Base-by-base conservation (phyloP, 2,329 filamentous ascomycete species). In the Ilyonectria destructans region DNA sequence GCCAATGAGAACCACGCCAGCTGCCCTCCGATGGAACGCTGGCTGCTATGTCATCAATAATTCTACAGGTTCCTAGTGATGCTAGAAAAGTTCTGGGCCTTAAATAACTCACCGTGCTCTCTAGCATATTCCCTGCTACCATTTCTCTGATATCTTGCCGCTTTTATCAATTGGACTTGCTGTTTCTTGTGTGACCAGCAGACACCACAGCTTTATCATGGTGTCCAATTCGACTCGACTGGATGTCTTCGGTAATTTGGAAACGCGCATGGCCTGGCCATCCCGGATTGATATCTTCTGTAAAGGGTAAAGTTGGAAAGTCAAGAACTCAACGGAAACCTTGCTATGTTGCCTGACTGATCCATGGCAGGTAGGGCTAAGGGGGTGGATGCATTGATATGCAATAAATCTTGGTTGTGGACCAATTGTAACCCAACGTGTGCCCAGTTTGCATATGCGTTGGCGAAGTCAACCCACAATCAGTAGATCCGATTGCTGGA, bases 81-180 rank as follows among this genome's bases (percentile, higher is more conserved):
- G 37, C 54, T 8, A 57, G 15, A 10, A 1, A 12, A 15, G 19
- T 21, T 21, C n/a, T 6, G 6, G 17, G 40, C 45, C 23, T 56
- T 49, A n/a, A 46, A 40, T n/a, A 66, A 54, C 46, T 49, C 65
- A 48, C 58, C 54, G 55, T 37, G 55, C 58, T 48, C 43, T 67
- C 63, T 21, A 31, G 54, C 37, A 23, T 35, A 17, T 43, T 40
- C 35, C 17, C n/a, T 43, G 40, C 7, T 49, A 5, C 26, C 13
- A 17, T 46, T 49, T 23, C 31, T 21, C 19, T 46, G 29, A 57
- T 13, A 8, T 23, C 21, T 7, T 40, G 23, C 46, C 19, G 6
- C 37, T 49, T 10, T 33, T 29, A 19, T 51, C 17, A 26, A 49
- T 49, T 51, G 43, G 52, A n/a, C 17, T 15, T 19, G 29, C 7